Conservation (phyloP, 306 rosid genomes). For the Quercus mongolica region DNA sequence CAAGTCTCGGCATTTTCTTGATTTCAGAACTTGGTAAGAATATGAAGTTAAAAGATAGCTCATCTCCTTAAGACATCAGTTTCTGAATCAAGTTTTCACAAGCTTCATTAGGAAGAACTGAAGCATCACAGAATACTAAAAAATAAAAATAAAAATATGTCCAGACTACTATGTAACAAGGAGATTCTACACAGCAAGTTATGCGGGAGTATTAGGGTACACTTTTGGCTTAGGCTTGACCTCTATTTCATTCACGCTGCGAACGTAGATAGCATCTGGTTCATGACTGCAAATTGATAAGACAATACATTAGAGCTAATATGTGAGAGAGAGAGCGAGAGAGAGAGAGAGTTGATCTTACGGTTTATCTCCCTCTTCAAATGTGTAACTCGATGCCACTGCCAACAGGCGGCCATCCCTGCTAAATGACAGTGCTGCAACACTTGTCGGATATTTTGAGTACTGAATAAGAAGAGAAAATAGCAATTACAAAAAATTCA, state of each 20-base stretch:
- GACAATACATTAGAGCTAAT: not conserved
- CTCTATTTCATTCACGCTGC: slow-evolving; percentile 88
- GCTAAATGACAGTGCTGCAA: slow-evolving; percentile 96
- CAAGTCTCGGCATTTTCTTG: too few relatives aligned
- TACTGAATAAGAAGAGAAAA: slow-evolving; percentile 48
- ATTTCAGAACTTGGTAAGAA: not conserved
- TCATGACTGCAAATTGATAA: slow-evolving; percentile 64
- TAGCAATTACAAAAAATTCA: slow-evolving; percentile 15
- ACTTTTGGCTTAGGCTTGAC: slow-evolving; percentile 99
- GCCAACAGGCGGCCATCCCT: slow-evolving; percentile 94
- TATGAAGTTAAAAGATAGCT: not conserved
- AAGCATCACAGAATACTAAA: slow-evolving; percentile 4
- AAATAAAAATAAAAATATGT: not conserved
- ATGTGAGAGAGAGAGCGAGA: not conserved
- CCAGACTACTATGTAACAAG: not conserved
- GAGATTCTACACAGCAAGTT: slow-evolving; percentile 6
- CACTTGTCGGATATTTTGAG: slow-evolving; percentile 86
- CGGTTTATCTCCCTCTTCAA: slow-evolving; percentile 87
- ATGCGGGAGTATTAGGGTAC: slow-evolving; percentile 66
- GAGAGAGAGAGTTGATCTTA: slow-evolving; percentile 16
- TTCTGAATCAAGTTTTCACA: not conserved
- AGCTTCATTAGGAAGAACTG: slow-evolving; percentile 18
- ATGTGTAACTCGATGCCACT: slow-evolving; percentile 96
- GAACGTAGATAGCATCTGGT: slow-evolving; percentile 84
- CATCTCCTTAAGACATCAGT: not conserved